Conservation (phyloP, 2,329 filamentous ascomycete genomes). For the Venturia oleaginea region DNA sequence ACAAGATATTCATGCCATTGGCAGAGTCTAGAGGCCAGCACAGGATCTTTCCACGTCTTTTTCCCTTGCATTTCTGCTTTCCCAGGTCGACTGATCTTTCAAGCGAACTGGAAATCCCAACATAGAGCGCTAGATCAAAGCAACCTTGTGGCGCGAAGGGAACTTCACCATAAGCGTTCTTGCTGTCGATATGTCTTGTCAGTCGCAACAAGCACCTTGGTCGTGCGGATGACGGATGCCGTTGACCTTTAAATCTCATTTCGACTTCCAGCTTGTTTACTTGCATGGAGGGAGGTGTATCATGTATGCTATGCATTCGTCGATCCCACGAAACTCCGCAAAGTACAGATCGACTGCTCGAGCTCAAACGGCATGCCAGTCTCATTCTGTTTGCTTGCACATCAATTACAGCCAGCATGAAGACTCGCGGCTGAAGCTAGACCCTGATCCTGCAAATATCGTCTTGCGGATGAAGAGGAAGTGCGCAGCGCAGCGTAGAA, state of each 20-base stretch:
- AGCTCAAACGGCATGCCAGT: neutral
- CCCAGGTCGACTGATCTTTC: neutral
- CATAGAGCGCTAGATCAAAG: neutral
- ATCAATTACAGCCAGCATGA: neutral
- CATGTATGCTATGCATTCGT: neutral
- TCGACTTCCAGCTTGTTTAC: neutral
- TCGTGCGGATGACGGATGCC: neutral
- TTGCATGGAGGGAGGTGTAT: neutral
- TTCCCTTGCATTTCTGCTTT: neutral
- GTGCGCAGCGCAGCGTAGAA: neutral
- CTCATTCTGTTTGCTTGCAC: neutral
- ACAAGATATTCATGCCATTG: neutral
- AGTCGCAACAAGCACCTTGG: neutral
- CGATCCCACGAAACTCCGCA: neutral
- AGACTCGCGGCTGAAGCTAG: neutral
- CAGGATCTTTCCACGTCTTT: neutral
- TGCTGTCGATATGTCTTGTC: neutral
- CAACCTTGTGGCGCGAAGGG: neutral
- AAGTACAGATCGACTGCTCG: neutral
- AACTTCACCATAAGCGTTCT: no score
- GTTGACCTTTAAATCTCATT: neutral
- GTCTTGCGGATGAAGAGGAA: neutral
- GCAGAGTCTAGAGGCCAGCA: neutral
- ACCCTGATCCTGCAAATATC: neutral
- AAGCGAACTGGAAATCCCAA: neutral